Evolutionary conservation across 306 rosid species (phyloP), one percentile per base, ranked within the genome.

Genomic region (Hippophae gyantsensis): DNA sequence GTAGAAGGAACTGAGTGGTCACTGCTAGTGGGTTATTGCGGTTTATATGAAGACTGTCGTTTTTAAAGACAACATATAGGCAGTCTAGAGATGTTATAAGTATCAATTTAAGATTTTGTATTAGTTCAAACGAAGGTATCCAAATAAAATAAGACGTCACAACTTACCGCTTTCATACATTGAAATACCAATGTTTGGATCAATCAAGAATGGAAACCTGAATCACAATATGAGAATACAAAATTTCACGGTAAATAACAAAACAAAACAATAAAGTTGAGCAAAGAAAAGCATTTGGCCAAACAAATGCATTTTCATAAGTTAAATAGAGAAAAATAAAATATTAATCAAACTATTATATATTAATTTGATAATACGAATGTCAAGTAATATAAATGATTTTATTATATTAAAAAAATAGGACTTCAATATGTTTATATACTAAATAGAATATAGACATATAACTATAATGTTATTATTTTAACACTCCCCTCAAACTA

Each of bases 151-250:
- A 32, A 45, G 52, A 47, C 48, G 38, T 43, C 54, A 56, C 56
- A 54, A 69, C 95, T 74, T 73, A 89, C 97, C 85, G 48, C 97
- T 89, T 82, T 89, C 95, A 62, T 90, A 84, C 76, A 86, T 71
- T 48, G 94, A 74, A 79, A 73, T 65, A 42, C 83, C 84, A 41
- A 63, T 78, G 57, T 67, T 80, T 74, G 74, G 82, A 76, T 90
- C 97, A 47, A 86, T 52, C 66, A 90, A 88, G 75, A 82, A 90
- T 61, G 97, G 97, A 81, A 90, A 86, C 84, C 97, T 90, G 82
- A 76, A 86, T 62, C 52, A 26, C 41, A 71, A 59, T 70, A 43
- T 58, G 57, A 32, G n/a, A 9, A 59, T 0, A 2, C 38, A 57
- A 57, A 44, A 48, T 59, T 48, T 41, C 43, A 63, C 46, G 43